Percentiles rank a stretch among this genome's conserved stretches.
phyloP scores from a whole-genome alignment of 2,329 filamentous ascomycete genomes.

The Akanthomyces lecanii region DNA sequence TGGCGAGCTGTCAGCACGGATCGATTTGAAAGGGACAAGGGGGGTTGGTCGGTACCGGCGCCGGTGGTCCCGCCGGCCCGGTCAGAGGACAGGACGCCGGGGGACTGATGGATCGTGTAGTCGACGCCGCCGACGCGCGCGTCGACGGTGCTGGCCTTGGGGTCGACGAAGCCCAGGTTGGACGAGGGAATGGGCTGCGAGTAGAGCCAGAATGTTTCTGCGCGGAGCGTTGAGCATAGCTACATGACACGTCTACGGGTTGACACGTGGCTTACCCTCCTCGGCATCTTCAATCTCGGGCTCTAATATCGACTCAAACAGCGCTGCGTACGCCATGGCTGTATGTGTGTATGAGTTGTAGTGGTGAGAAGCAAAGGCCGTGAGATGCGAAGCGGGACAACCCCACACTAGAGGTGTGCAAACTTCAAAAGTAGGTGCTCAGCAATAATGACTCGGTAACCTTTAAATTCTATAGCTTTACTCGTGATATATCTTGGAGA shows the following conservation, averaged over 20 bases:
- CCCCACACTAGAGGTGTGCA: neutral
- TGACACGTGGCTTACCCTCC: slow-evolving; percentile 35
- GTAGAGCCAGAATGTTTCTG: slow-evolving; percentile 88
- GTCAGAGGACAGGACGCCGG: slow-evolving; percentile 71
- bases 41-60: slow-evolving; percentile 35
- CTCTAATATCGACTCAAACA: slow-evolving; percentile 33
- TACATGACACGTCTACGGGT: neutral
- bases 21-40: neutral
- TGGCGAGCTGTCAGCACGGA: slow-evolving; percentile 27
- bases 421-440: no score
- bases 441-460: no score
- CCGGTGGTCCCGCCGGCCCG: slow-evolving; percentile 58
- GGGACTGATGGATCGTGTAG: slow-evolving; percentile 77
- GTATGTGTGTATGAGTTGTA: neutral
- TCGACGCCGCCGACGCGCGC: slow-evolving; percentile 66
- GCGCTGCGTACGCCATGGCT: slow-evolving; percentile 1
- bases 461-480: no score
- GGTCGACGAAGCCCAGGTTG: slow-evolving; percentile 81
- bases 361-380: neutral
- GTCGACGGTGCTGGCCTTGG: slow-evolving; percentile 60
- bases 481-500: no score
- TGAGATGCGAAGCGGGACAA: neutral
- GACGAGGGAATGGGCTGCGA: slow-evolving; percentile 68
- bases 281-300: slow-evolving; percentile 45
- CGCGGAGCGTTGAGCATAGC: neutral